These are phyloP conservation scores for Rosa rugosa DNA, from an alignment of 306 rosid genomes.

Conservation along the genomic window DNA sequence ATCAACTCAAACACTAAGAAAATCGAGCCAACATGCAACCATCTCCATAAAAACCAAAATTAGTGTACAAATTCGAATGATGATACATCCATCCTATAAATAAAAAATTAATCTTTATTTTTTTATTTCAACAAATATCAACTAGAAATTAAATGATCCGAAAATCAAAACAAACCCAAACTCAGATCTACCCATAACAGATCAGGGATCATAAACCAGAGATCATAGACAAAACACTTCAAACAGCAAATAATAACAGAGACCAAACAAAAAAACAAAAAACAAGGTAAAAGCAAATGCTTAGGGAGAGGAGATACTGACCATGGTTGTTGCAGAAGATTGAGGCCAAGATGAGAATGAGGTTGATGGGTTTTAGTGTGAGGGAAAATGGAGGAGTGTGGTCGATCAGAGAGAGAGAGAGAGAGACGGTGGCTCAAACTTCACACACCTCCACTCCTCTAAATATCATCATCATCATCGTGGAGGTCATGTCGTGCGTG, in stretches of 20 bases:
- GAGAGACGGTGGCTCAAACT: background rate
- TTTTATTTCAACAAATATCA: background rate
- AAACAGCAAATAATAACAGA: background rate
- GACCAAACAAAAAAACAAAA: background rate
- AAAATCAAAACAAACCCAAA: slow-evolving; percentile 11
- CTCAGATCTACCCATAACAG: slow-evolving; percentile 26
- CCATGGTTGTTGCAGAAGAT: slow-evolving; percentile 33
- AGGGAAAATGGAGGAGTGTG: background rate
- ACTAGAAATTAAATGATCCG: background rate
- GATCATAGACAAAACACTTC: slow-evolving; percentile 1
- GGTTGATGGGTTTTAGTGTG: background rate
- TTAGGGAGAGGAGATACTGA: background rate
- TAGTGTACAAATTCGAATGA: background rate
- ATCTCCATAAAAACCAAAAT: background rate
- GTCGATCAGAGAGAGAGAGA: background rate
- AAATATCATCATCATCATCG: slow-evolving; percentile 21
- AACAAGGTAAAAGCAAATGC: background rate
- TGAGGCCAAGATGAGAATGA: slow-evolving; percentile 2
- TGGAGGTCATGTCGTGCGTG: slow-evolving; percentile 29
- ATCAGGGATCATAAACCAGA: slow-evolving; percentile 4
- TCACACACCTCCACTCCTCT: slow-evolving; percentile 2
- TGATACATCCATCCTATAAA: background rate
- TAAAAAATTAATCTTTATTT: background rate
- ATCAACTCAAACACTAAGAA: background rate
- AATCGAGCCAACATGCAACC: background rate